Evolutionary conservation across 768 basidiomycete species (phyloP), one percentile per base, ranked within the genome.

Genomic region (Termitomyces sp.): DNA sequence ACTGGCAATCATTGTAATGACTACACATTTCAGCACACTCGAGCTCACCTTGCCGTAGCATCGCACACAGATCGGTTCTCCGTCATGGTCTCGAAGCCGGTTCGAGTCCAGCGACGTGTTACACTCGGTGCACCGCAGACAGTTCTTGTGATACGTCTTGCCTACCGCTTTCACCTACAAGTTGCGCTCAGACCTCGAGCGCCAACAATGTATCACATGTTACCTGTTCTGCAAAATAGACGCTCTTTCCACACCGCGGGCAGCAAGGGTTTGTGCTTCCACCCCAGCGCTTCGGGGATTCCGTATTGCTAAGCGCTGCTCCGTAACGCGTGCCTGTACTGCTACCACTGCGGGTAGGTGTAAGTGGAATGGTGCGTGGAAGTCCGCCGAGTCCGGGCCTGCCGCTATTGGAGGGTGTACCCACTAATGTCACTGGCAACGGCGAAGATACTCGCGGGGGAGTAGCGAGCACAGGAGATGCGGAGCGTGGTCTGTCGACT

Each of bases 211-310:
- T 12, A 45, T 39, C 15, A 18, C 27, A 1, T 33, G 36, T 67
- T 48, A 85, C 89, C 81, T 91, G 89, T 69, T 93, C 91, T 15
- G 91, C 91, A 67, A 93, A 93, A 73, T 89, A 94, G 11, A 94
- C 91, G 54, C 80, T 86, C 78, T 88, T 85, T 39, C 75, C 76
- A 63, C 91, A 94, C 57, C 79, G 78, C 9, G 86, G 83, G 64
- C 91, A 94, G 20, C 67, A 67, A 20, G 90, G 88, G 8, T 83
- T 82, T 22, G 81, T 78, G 24, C 69, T 56, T 33, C 49, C 22
- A 15, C 34, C 73, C 37, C 82, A 85, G 79, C 85, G 87, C 60
- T 72, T 78, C 11, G 76, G 75, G 33, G 78, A 74, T 15, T 70
- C 69, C 31, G 72, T 73, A 12, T 70, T 74, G 7, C 73, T 70